Conservation (phyloP, 2,329 filamentous ascomycete species). For the Corinectria fuckeliana region DNA sequence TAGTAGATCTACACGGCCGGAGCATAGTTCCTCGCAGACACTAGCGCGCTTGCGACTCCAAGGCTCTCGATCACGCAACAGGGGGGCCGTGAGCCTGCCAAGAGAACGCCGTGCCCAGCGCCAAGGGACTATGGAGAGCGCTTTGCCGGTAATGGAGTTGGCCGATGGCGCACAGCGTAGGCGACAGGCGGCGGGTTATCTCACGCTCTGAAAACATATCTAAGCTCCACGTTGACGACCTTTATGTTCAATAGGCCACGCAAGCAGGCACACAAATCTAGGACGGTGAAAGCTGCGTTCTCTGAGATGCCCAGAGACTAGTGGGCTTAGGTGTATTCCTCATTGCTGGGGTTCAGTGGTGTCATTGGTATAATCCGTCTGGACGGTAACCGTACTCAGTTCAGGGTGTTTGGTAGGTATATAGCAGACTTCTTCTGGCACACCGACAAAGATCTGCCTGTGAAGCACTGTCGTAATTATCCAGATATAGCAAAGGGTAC, state of each 20-base stretch:
- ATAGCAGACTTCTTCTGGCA: not conserved
- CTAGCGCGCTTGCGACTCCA: not conserved
- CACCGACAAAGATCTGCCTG: not conserved
- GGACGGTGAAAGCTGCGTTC: not conserved
- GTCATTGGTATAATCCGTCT: not conserved
- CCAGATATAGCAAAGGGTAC: not conserved
- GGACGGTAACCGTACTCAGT: too few species aligned
- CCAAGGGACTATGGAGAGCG: not conserved
- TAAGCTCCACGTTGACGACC: not conserved
- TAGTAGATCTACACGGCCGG: not conserved
- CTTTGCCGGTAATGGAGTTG: not conserved
- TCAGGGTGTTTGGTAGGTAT: not conserved
- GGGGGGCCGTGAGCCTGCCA: not conserved
- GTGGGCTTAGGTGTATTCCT: not conserved
- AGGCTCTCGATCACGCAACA: not conserved
- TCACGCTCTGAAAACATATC: too few species aligned
- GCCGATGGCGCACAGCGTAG: not conserved
- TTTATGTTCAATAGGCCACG: not conserved
- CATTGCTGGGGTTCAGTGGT: slow-evolving; percentile 8
- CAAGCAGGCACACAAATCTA: not conserved
- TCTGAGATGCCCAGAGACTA: not conserved
- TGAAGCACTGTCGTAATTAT: too few species aligned
- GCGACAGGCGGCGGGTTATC: not conserved
- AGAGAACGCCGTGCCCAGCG: not conserved
- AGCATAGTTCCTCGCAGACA: not conserved